Percentiles rank a stretch among this genome's conserved stretches.
Evolutionary conservation across 768 basidiomycete species (phyloP).

Genomic region (Phylloporus sp.): DNA sequence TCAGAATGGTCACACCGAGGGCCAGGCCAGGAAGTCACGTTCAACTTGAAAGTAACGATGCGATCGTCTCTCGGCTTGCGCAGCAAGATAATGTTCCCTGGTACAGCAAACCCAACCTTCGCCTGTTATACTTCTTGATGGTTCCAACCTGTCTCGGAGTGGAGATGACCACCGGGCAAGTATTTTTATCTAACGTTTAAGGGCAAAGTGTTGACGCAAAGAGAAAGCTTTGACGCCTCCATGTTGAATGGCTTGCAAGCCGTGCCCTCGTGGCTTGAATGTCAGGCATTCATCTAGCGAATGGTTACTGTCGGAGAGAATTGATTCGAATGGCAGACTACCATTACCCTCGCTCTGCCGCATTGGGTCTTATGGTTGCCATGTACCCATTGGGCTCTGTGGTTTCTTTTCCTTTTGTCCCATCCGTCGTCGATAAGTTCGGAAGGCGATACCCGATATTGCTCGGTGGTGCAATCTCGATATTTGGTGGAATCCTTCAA

Average conservation of each 20-base stretch:
- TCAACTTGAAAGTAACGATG: constrained; percentile 1
- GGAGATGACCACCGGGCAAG: constrained; percentile 10
- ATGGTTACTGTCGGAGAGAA: neutral
- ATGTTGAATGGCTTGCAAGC: neutral
- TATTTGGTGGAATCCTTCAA: constrained; percentile 8
- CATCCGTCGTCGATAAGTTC: constrained; percentile 1
- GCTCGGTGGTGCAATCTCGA: constrained; percentile 2
- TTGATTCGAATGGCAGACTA: constrained; percentile 37
- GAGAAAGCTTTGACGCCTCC: constrained; percentile 18
- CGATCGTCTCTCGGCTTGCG: constrained; percentile 11
- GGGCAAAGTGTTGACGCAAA: neutral
- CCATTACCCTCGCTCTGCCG: constrained; percentile 46
- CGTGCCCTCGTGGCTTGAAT: constrained; percentile 28
- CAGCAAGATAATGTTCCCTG: constrained; percentile 48
- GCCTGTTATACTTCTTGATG: constrained; percentile 49
- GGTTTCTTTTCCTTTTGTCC: constrained; percentile 40
- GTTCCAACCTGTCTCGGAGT: constrained; percentile 34
- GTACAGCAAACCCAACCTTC: constrained; percentile 56
- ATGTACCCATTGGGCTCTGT: constrained; percentile 58
- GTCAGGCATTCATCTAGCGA: constrained; percentile 27
- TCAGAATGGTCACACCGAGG: neutral
- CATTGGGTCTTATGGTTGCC: constrained; percentile 53
- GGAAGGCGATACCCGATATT: constrained; percentile 13
- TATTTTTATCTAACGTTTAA: neutral
- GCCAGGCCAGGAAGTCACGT: neutral